Base-by-base conservation (phyloP, 345 rosid genomes). In the Raphanus raphanistrum region DNA sequence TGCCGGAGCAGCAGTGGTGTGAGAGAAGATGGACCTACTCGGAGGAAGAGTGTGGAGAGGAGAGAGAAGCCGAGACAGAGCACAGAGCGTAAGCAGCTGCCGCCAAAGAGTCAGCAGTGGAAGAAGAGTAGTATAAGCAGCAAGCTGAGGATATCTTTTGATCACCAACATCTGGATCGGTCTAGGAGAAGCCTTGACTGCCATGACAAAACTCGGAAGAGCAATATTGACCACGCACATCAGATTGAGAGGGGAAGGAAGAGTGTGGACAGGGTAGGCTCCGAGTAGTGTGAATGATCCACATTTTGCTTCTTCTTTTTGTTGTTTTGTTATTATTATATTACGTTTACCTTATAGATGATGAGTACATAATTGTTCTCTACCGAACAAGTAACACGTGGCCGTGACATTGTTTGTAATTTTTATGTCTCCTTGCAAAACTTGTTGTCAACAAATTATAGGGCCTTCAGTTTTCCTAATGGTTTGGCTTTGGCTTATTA, bases 11-110 rank as follows among this genome's bases (percentile, higher is more conserved):
- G 29, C n/a, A 58, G 17, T 15, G 26, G 63, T 8, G 16, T 60
- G 33, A 60, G 35, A 11, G 64, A 27, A 27, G 94, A 85, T 62
- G 69, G 86, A 52, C 90, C 70, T 60, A 76, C 78, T 55, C 81
- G 91, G 5, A 86, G 98, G 82, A 92, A 87, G 89, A 94, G 98
- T 68, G 84, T 90, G 5, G 97, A 90, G 73, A 72, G 91, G 70
- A 87, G 94, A 73, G 96, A 92, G 82, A 94, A 90, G 74, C 94
- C 96, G 6, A 90, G 98, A 85, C 86, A 89, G 61, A 95, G 99
- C 87, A 87, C 88, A 0, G 98, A 89, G 70, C 81, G 81, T 3
- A 58, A 59, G 26, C 87, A 87, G 70, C 86, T 87, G 68, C 87
- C 89, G 68, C 86, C 85, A 80, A 87, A 58, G 57, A 75, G 72